A percentile compares a stretch with the other conserved stretches of the same genome.
Evolutionary conservation across 2,329 filamentous ascomycete genomes (phyloP).

Genomic region (Penicillium hordei): DNA sequence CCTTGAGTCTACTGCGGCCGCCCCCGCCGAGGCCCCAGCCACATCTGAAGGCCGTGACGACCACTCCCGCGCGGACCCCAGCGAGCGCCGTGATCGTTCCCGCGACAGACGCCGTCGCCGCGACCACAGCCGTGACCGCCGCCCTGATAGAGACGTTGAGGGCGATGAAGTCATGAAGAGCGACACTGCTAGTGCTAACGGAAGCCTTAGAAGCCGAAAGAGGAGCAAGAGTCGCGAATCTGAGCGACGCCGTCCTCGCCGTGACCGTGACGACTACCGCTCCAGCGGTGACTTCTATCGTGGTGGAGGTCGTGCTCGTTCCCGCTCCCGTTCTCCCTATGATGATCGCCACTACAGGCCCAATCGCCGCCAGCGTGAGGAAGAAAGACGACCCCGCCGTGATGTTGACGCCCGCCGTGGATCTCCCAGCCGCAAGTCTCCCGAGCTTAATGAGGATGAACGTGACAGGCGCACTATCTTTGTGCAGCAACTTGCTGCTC

Average conservation of each 20-base stretch:
- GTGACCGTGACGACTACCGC: constrained; percentile 57
- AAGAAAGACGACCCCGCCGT: constrained; percentile 53
- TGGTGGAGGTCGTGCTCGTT: constrained; percentile 62
- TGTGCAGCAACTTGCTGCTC: constrained; percentile 94
- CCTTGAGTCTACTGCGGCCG: constrained; percentile 74
- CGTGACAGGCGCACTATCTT: constrained; percentile 96
- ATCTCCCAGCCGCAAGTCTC: constrained; percentile 49
- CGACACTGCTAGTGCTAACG: constrained; percentile 68
- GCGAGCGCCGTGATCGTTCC: constrained; percentile 56
- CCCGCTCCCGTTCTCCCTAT: constrained; percentile 70
- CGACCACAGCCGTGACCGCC: constrained; percentile 58
- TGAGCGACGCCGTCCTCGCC: constrained; percentile 70
- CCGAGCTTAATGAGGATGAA: constrained; percentile 88
- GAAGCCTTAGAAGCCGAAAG: constrained; percentile 74
- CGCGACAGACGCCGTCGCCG: constrained; percentile 58
- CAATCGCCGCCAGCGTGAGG: constrained; percentile 49
- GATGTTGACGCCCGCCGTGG: constrained; percentile 49
- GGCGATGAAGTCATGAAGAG: constrained; percentile 63
- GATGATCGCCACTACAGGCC: constrained; percentile 59
- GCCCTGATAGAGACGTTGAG: constrained; percentile 53
- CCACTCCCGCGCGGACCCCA: constrained; percentile 56
- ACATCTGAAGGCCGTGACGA: constrained; percentile 57
- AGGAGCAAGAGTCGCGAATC: constrained; percentile 76
- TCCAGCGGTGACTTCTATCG: constrained; percentile 70
- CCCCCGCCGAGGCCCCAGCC: constrained; percentile 45